Base-by-base conservation (phyloP, 2,329 filamentous ascomycete species). In the Coniochaeta pulveracea region DNA sequence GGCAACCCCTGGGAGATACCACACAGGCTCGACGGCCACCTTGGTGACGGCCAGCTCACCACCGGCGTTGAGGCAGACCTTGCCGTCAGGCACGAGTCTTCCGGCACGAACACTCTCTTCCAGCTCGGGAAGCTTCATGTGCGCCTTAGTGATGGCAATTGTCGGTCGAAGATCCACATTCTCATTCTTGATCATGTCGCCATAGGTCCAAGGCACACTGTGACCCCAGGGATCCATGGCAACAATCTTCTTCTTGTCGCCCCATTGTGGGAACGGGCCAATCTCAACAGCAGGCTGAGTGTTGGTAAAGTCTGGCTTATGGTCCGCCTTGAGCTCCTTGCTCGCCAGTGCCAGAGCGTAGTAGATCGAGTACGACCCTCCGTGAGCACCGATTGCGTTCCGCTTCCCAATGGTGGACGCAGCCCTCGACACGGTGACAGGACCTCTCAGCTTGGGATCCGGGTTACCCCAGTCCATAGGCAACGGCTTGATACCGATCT, bases 211-310 rank as follows among this genome's bases (percentile, higher is more conserved):
- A 7, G 85, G 84, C 7, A 80, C 73, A 39, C 94, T 63, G 60
- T 96, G 91, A 6, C 91, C 89, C 55, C 81, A 84, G 0, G 89
- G 89, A 52, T 96, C 91, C 85, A 98, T 94, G 12, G 89, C 85
- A 10, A 96, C 89, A 41, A 98, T 96, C 65, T 95, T 96, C 57
- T 85, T 85, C 48, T 72, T 74, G 51, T 93, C 84, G 17, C 72
- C 73, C 89, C 89, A 98, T 58, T 91, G 76, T 6, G 84, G 78
- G 47, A 93, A 93, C 6, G 85, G 86, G 0, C 86, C 86, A 50
- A 96, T 85, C 34, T 80, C 74, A 15, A 76, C 84, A n/a, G 88
- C 86, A 10, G 91, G 91, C 55, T 96, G 84, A 8, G 86, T 94
- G 56, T 96, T 56, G 41, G 65, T 75, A 44, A 70, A 76, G 43